Evolutionary conservation across 1,139 yeast species (phyloP), one percentile per base, ranked within the genome.

Genomic region (Kodamaea fungicola): DNA sequence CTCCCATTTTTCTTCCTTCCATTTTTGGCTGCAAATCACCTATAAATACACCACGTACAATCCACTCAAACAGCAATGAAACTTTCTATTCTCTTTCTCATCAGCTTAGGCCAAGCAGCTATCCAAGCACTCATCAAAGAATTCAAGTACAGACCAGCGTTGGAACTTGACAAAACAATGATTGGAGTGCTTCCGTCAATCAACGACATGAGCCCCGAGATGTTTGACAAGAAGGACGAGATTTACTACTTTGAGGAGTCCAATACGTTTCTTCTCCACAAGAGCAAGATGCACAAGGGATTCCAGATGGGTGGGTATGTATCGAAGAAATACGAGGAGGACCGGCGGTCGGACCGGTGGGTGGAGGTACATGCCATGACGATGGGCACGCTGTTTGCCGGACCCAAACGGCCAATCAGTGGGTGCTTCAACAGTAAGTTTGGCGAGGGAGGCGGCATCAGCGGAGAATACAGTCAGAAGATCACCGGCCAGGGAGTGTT

Each of bases 371-470:
- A 5, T 5, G 19, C 19, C 19, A 16, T 16, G 19, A 16, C 19
- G 5, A 16, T 16, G 19, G 19, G 19, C 19, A 16, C 19, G 19
- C 19, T 16, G 19, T 16, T 16, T n/a, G 12, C 23, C 7, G 39
- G 41, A 8, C 37, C 36, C 7, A 25, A 34, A 3, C 12, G 21
- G 4, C 31, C 61, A 0, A 22, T 56, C 3, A 42, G 56, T 2
- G 59, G 56, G 7, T 56, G 61, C 31, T 45, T 55, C 32, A 44
- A 45, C 35, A 43, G 28, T 27, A 26, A 22, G 7, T 43, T 42
- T 23, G 62, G 62, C 2, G 52, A 47, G 30, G 62, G 60, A 2
- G 61, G 61, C 1, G 9, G 40, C 6, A 24, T 57, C 7, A 25
- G 39, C 1, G 59, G 56, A 2, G 16, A 44, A 12, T 43, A 51